Evolutionary conservation across 805 yeast genomes (phyloP).

Genomic region (Vanderwaltozyma yarrowii): DNA sequence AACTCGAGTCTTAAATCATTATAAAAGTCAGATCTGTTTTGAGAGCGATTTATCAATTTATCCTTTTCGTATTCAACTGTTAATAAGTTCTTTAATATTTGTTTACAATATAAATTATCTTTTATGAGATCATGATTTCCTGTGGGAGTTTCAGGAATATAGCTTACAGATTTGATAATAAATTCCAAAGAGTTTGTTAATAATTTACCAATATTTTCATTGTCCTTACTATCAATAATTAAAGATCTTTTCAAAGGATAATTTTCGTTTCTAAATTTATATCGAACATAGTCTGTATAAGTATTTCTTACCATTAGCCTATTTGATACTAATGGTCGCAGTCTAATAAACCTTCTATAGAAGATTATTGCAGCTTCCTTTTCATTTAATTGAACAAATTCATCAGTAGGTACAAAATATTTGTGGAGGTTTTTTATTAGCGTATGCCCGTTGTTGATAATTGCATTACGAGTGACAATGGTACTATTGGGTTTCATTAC

Average conservation of each 20-base stretch:
- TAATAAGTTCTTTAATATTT: conserved; percentile 21
- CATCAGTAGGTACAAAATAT: conserved; percentile 1
- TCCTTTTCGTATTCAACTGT: conserved; percentile 21
- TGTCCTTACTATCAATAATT: too few relatives aligned
- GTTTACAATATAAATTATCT: conserved; percentile 16
- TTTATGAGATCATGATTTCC: conserved; percentile 3
- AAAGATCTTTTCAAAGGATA: conserved; percentile 15
- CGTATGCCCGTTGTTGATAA: conserved; percentile 10
- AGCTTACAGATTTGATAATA: conserved; percentile 14
- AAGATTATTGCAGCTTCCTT: conserved; percentile 3
- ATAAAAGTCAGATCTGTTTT: background rate
- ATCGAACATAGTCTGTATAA: conserved; percentile 20
- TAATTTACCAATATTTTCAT: conserved; percentile 1
- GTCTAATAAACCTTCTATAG: conserved; percentile 22
- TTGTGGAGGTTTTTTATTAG: conserved; percentile 9
- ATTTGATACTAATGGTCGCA: conserved; percentile 20
- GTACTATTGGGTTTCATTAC: too few relatives aligned
- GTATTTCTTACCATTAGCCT: conserved; percentile 18
- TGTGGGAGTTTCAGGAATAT: conserved; percentile 5
- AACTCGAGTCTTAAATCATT: conserved; percentile 8
- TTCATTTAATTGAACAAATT: background rate
- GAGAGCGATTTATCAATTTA: conserved; percentile 4
- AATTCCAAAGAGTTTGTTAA: conserved; percentile 17
- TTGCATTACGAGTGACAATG: conserved; percentile 12
- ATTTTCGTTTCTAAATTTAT: conserved; percentile 23